These are phyloP conservation scores for Aeminium ludgeri DNA, from an alignment of 495 filamentous ascomycete species.

Conservation along the genomic window DNA sequence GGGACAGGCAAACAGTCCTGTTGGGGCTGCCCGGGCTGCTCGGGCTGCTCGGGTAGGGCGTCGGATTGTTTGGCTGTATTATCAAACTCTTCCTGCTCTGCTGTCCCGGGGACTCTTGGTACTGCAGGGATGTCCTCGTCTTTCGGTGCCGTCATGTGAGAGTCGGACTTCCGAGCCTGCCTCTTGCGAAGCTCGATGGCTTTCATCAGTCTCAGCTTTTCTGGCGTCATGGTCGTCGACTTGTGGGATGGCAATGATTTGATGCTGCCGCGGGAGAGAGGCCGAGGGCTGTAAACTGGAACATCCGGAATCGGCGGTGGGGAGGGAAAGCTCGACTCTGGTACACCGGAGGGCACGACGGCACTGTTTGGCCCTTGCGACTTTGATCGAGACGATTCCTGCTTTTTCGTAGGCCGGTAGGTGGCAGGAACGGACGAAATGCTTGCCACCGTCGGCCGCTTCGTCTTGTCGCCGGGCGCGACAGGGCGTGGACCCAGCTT, in stretches of 20 bases:
- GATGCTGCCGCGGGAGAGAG: conserved; percentile 32
- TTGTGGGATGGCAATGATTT: conserved; percentile 32
- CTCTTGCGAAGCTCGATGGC: conserved; percentile 78
- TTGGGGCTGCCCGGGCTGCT: not conserved
- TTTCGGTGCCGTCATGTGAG: conserved; percentile 3
- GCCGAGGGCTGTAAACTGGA: conserved; percentile 31
- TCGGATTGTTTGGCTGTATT: not conserved
- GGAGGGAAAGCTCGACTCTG: conserved; percentile 14
- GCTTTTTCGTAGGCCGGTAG: conserved; percentile 10
- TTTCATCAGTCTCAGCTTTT: conserved; percentile 85
- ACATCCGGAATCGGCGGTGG: conserved; percentile 25
- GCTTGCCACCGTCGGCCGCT: conserved; percentile 6
- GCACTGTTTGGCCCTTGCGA: conserved; percentile 17
- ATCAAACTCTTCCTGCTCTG: not conserved
- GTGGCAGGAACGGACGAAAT: conserved; percentile 8
- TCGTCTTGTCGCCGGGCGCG: conserved; percentile 7
- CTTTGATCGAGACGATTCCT: conserved; percentile 17
- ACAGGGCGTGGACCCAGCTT: conserved; percentile 66
- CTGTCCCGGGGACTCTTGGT: not conserved
- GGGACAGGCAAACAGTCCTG: no score
- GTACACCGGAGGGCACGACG: not conserved
- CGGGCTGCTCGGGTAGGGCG: no score
- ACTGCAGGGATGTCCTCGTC: conserved; percentile 10
- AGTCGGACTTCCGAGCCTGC: conserved; percentile 26
- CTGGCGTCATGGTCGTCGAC: conserved; percentile 56